Conservation (phyloP, 1,284 basidiomycete species). For the Ustilago bromivora region DNA sequence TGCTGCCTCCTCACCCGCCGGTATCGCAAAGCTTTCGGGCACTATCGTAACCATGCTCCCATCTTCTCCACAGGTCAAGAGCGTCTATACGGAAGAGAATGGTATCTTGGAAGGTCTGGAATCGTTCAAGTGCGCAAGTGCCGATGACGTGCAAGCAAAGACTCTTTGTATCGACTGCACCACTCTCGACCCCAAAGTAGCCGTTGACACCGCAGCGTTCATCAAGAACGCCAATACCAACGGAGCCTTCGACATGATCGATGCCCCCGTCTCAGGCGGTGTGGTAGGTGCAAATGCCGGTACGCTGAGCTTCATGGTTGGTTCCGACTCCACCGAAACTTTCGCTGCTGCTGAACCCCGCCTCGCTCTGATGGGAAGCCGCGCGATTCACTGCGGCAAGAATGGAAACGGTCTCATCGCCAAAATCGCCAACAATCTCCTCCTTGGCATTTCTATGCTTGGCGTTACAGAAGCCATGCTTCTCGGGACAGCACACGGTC, state of each 20-base stretch:
- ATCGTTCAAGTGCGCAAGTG: conserved; percentile 13
- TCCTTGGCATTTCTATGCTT: conserved; percentile 63
- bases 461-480: conserved; percentile 64
- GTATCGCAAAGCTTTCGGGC: conserved; percentile 73
- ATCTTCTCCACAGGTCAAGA: conserved; percentile 82
- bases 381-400: conserved; percentile 85
- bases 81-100: conserved; percentile 76
- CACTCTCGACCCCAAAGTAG: conserved; percentile 82
- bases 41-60: conserved; percentile 87
- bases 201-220: conserved; percentile 76
- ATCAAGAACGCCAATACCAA: conserved; percentile 73
- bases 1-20: conserved; percentile 67
- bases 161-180: conserved; percentile 88
- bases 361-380: conserved; percentile 78
- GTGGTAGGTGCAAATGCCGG: conserved; percentile 81
- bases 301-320: conserved; percentile 89
- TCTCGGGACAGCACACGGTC: conserved; percentile 59
- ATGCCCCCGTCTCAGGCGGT: conserved; percentile 92
- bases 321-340: conserved; percentile 75
- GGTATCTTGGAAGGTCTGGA: conserved; percentile 70
- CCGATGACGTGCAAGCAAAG: conserved; percentile 20
- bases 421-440: conserved; percentile 66
- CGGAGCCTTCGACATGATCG: conserved; percentile 76
- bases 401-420: conserved; percentile 74
- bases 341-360: conserved; percentile 76